phyloP scores from a whole-genome alignment of 352 stramenopile species.

The Aphanomyces stellatus region DNA sequence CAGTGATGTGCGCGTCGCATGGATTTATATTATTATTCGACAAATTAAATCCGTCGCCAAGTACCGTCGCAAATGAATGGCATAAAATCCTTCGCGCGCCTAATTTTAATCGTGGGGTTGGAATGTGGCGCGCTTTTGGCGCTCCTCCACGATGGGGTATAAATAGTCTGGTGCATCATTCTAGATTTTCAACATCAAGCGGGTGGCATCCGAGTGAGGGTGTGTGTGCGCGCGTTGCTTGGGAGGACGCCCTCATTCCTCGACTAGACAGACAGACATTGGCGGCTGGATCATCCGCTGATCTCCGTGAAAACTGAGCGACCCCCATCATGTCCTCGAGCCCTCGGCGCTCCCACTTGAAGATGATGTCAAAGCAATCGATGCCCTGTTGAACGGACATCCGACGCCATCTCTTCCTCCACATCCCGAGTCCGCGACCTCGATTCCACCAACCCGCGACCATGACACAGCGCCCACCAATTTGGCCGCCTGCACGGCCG shows the following conservation, averaged over 20 bases:
- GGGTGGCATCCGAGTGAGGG: not conserved
- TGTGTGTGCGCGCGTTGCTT: not conserved
- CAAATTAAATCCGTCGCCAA: too few species aligned
- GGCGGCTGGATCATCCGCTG: not conserved
- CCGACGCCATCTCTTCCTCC: too few species aligned
- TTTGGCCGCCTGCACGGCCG: not conserved
- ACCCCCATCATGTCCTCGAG: not conserved
- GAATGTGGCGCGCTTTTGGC: too few species aligned
- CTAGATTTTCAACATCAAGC: conserved; percentile 10
- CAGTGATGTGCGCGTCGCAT: too few species aligned
- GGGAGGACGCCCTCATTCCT: conserved; percentile 7
- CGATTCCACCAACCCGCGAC: too few species aligned
- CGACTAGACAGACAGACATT: not conserved
- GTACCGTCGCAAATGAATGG: too few species aligned
- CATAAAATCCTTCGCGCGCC: too few species aligned
- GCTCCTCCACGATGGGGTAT: too few species aligned
- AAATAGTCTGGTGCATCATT: not conserved
- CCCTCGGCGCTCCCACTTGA: not conserved
- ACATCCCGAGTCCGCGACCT: too few species aligned
- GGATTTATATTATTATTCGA: too few species aligned
- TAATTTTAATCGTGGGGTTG: too few species aligned
- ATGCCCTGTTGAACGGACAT: not conserved
- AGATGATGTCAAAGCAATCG: not conserved
- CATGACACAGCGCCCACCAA: too few species aligned
- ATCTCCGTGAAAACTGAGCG: not conserved